Conservation (phyloP, 2,329 filamentous ascomycete species). For the Venturia asperata region DNA sequence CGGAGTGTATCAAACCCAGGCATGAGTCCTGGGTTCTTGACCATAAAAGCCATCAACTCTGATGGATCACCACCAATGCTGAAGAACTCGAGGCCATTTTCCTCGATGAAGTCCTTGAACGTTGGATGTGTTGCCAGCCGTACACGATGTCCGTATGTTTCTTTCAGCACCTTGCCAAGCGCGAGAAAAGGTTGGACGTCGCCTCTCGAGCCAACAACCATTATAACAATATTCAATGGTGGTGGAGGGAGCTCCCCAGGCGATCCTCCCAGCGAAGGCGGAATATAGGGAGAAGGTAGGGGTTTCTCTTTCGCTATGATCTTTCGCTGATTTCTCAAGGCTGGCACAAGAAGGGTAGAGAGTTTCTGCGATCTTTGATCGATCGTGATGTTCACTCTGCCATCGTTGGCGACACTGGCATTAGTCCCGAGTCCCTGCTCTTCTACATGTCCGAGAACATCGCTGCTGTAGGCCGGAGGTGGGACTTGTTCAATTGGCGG, state of each 20-base stretch:
- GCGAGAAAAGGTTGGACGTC: slow-evolving; percentile 47
- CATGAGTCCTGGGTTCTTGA: slow-evolving; percentile 80
- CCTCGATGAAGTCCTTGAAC: slow-evolving; percentile 43
- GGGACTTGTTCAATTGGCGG: slow-evolving; percentile 10
- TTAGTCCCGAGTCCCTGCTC: slow-evolving; percentile 37
- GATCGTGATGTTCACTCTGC: slow-evolving; percentile 37
- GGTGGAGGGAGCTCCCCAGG: slow-evolving; percentile 50
- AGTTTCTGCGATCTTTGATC: slow-evolving; percentile 32
- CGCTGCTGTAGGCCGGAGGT: slow-evolving; percentile 15
- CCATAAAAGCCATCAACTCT: slow-evolving; percentile 68
- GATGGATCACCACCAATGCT: slow-evolving; percentile 45
- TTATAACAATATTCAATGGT: slow-evolving; percentile 25
- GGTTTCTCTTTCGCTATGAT: slow-evolving; percentile 22
- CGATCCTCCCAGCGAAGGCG: slow-evolving; percentile 61
- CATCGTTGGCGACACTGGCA: slow-evolving; percentile 41
- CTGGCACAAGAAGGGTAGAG: slow-evolving; percentile 33
- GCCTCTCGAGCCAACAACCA: slow-evolving; percentile 31
- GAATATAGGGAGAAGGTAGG: slow-evolving; percentile 40
- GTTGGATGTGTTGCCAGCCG: slow-evolving; percentile 43
- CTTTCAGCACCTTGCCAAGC: slow-evolving; percentile 43
- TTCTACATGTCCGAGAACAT: slow-evolving; percentile 26
- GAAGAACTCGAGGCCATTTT: slow-evolving; percentile 47
- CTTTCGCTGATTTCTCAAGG: slow-evolving; percentile 30
- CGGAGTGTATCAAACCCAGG: slow-evolving; percentile 70
- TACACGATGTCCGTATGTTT: slow-evolving; percentile 43